Percentiles rank a stretch among this genome's conserved stretches.
Evolutionary conservation across 768 basidiomycete genomes (phyloP).

Genomic region (Exsudoporus frostii): DNA sequence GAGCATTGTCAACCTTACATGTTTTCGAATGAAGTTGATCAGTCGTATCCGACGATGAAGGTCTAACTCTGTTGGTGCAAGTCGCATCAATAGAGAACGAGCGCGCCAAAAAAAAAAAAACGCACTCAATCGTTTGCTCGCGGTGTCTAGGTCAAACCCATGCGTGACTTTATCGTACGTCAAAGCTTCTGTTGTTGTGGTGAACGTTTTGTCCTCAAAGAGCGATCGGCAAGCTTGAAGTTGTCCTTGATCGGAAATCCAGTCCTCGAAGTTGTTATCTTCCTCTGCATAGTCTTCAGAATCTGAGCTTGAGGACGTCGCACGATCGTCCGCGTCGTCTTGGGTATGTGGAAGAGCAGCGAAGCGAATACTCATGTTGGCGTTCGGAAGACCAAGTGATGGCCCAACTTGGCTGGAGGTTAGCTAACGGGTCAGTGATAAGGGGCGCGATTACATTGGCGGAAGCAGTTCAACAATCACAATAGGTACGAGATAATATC

Average conservation of each 20-base stretch:
- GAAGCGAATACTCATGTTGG: constrained; percentile 32
- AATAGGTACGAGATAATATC: neutral
- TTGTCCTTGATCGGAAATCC: constrained; percentile 65
- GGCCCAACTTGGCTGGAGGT: neutral
- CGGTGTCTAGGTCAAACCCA: constrained; percentile 58
- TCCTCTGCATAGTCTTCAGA: constrained; percentile 29
- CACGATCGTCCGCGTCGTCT: constrained; percentile 10
- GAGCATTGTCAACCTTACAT: constrained; percentile 38
- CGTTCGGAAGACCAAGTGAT: neutral
- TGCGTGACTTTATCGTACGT: constrained; percentile 57
- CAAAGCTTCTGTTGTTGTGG: constrained; percentile 57
- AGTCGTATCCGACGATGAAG: constrained; percentile 76
- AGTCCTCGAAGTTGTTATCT: constrained; percentile 78
- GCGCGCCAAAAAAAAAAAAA: neutral
- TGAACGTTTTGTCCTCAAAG: constrained; percentile 65
- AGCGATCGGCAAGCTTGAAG: constrained; percentile 63
- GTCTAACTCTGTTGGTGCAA: constrained; percentile 55
- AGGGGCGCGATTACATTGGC: neutral
- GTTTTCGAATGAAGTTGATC: constrained; percentile 83
- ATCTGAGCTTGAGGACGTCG: constrained; percentile 22
- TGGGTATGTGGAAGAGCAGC: constrained; percentile 4
- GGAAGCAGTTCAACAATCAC: neutral
- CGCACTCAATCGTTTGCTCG: constrained; percentile 56
- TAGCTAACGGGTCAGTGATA: neutral
- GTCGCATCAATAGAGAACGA: neutral